Base-by-base conservation (phyloP, 176 grass and related monocot species). In the Phoenix roebelenii region DNA sequence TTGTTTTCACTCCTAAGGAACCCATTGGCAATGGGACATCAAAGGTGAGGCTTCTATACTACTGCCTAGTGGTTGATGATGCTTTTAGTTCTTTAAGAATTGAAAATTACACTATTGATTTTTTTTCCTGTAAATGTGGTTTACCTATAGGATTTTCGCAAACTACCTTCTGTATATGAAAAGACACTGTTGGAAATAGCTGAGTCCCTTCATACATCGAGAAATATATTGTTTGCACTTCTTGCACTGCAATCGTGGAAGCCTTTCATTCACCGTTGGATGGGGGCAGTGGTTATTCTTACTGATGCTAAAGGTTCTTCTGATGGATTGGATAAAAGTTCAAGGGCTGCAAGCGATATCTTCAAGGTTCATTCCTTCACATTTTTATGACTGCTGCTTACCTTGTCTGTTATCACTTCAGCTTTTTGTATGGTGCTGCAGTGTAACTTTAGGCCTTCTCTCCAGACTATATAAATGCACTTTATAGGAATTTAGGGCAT, bases 201-300 rank as follows among this genome's bases (percentile, higher is more conserved):
- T 70, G 92, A 90, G 72, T 85, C 87, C 63, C 74, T 97, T 60
- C 77, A 83, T 72, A 53, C 80, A 63, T 81, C 92, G 54, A 88
- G 92, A 85, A 90, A 97, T 64, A 76, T 97, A 67, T 65, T 65
- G 51, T 49, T 97, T 52, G 87, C 83, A 72, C 53, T 91, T 85
- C 72, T 97, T 83, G 80, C 72, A 53, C 30, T 97, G 77, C 87
- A 97, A 75, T 88, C 87, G 57, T 97, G 87, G 92, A 97, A 85
- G 64, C 77, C 80, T 69, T 97, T 97, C 81, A 57, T 97, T 73
- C 69, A 83, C 54, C 71, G 59, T 66, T 91, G 92, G 92, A 76
- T 90, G 74, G 68, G 71, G 67, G 83, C 75, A 44, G 72, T 70
- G 28, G 69, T 80, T 66, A 61, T 67, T 19, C 72, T 76, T 60